These are phyloP conservation scores for Grosmannia serpens DNA, from an alignment of 2,329 filamentous ascomycete genomes.

Conservation along the genomic window DNA sequence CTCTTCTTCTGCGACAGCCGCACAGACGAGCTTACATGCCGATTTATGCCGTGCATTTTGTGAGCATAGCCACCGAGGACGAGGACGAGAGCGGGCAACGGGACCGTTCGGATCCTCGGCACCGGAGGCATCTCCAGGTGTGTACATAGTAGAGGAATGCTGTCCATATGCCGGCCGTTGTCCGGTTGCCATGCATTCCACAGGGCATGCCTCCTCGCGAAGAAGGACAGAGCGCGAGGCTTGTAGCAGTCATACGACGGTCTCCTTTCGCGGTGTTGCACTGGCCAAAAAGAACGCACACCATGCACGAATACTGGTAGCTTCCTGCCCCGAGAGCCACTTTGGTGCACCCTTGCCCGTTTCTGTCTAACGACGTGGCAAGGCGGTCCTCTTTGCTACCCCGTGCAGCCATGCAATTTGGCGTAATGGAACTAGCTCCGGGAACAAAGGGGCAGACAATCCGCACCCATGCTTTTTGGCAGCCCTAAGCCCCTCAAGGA, in stretches of 20 bases:
- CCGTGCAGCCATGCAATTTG: neutral
- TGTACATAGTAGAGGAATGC: neutral
- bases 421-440: neutral
- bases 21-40: too few species aligned
- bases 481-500: neutral
- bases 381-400: neutral
- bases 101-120: neutral
- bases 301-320: too few species aligned
- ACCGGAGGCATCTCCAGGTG: neutral
- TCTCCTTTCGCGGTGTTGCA: too few species aligned
- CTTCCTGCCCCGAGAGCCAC: neutral
- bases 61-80: too few species aligned
- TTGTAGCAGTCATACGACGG: neutral
- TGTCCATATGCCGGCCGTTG: neutral
- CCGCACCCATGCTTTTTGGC: neutral
- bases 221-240: neutral
- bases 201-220: neutral
- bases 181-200: neutral
- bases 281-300: neutral
- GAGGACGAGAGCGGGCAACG: neutral
- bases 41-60: too few species aligned
- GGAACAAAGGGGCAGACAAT: neutral
- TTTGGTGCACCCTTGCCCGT: neutral
- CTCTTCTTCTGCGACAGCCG: too few species aligned
- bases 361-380: neutral